Evolutionary conservation across 345 rosid genomes (phyloP), one percentile per base, ranked within the genome.

Genomic region (Pugionium cornutum): DNA sequence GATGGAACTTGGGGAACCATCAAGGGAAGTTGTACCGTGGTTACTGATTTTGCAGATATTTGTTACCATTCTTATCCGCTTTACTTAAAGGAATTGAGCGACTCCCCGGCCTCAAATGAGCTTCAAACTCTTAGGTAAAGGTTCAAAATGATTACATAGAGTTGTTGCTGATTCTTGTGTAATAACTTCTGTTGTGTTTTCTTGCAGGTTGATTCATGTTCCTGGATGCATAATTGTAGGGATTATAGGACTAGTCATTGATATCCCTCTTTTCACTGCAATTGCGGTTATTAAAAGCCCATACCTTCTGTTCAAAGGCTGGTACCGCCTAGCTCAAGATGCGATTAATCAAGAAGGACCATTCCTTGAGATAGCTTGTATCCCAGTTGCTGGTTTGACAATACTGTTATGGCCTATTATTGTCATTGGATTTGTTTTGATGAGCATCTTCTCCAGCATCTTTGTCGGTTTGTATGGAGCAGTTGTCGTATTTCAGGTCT

Each of bases 1-100:
- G 96, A 91, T 80, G 98, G 95, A 71, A 87, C 90, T 56, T 83
- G 87, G 95, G 92, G 81, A 68, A 85, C 95, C 3, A 53, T 89
- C 32, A 75, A 75, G 77, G 92, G 92, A 74, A 87, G 98, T 68
- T 84, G 90, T 56, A 84, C 81, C 1, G 79, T 79, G 35, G 96
- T 87, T 31, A 79, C 75, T 35, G 96, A 92, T 83, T 92, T 89
- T 51, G 83, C 82, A 3, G 86, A 89, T 77, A 6, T 88, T 6
- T 88, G 94, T 66, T 83, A 70, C 67, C 90, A 91, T 78, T 88
- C 96, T 37, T 89, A 76, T 65, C 83, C 84, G 0, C 67, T 80
- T 58, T 89, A 80, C 77, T 66, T 87, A 66, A 82, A 80, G 80
- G 96, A 89, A 70, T 28, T 81, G 9, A 80, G 86, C 0, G 85